These are phyloP conservation scores for Fusarium circinatum DNA, from an alignment of 2,329 filamentous ascomycete species.

Conservation along the genomic window DNA sequence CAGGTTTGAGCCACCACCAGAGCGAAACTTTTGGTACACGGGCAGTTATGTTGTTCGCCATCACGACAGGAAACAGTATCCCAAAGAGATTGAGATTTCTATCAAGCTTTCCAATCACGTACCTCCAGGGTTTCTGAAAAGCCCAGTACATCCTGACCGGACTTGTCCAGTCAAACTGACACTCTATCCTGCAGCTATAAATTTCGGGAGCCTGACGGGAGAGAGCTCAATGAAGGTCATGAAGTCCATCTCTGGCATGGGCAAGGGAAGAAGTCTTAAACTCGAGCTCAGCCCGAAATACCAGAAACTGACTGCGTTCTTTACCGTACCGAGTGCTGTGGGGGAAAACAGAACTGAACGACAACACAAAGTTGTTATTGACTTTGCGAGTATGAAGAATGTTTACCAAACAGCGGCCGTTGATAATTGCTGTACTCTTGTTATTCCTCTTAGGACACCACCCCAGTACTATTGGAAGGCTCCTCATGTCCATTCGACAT, in stretches of 20 bases:
- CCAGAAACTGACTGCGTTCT: slow-evolving; percentile 47
- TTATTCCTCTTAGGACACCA: slow-evolving; percentile 61
- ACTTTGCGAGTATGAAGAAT: slow-evolving; percentile 58
- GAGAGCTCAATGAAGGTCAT: slow-evolving; percentile 69
- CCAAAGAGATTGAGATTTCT: slow-evolving; percentile 36
- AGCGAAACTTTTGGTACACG: slow-evolving; percentile 61
- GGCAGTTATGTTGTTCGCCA: slow-evolving; percentile 43
- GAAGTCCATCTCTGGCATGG: slow-evolving; percentile 48
- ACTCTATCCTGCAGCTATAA: slow-evolving; percentile 58
- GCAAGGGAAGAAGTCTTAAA: slow-evolving; percentile 30
- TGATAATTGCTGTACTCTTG: slow-evolving; percentile 50
- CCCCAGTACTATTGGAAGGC: slow-evolving; percentile 59
- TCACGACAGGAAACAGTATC: slow-evolving; percentile 28
- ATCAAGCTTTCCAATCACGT: neutral
- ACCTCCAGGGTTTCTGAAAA: slow-evolving; percentile 30
- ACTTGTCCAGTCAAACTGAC: slow-evolving; percentile 51
- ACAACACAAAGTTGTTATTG: slow-evolving; percentile 56
- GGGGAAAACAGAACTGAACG: slow-evolving; percentile 19
- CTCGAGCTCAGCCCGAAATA: slow-evolving; percentile 47
- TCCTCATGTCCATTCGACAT: slow-evolving; percentile 46
- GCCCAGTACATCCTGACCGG: slow-evolving; percentile 29
- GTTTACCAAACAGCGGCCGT: slow-evolving; percentile 49
- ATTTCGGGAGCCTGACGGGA: slow-evolving; percentile 70
- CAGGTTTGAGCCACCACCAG: slow-evolving; percentile 68
- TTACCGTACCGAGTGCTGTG: slow-evolving; percentile 39